Conservation (phyloP, 208 protist genomes). For the Phytomonas francai region DNA sequence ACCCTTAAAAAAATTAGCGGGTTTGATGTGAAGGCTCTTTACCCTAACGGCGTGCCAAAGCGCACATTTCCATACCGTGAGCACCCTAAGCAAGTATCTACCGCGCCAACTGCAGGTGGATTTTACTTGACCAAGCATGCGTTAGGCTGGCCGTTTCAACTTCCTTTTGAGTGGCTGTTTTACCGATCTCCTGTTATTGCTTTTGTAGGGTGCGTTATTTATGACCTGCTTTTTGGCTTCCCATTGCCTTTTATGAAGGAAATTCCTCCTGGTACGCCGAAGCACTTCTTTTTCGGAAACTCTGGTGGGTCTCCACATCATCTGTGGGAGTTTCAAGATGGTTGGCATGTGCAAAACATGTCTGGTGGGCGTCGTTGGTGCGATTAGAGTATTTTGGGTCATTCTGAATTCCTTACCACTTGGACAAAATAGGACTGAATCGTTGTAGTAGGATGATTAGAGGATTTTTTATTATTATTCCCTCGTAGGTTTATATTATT, state of each 20-base stretch:
- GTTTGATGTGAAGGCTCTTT: slow-evolving; percentile 70
- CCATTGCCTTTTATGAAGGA: slow-evolving; percentile 83
- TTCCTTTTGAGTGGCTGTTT: slow-evolving; percentile 88
- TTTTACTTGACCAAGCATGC: slow-evolving; percentile 83
- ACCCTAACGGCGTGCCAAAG: slow-evolving; percentile 81
- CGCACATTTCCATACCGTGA: slow-evolving; percentile 84
- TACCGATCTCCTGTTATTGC: slow-evolving; percentile 64
- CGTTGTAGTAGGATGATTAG: background rate
- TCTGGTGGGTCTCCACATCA: slow-evolving; percentile 72
- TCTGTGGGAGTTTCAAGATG: slow-evolving; percentile 86
- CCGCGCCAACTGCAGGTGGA: slow-evolving; percentile 71
- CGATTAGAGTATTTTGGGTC: slow-evolving; percentile 21
- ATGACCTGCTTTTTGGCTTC: slow-evolving; percentile 80
- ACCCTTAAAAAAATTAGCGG: slow-evolving; percentile 45
- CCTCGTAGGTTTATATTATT: background rate
- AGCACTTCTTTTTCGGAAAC: slow-evolving; percentile 87
- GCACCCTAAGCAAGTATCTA: slow-evolving; percentile 78
- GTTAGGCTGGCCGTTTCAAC: slow-evolving; percentile 82
- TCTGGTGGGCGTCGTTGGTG: slow-evolving; percentile 72
- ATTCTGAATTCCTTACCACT: background rate
- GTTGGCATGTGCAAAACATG: slow-evolving; percentile 86
- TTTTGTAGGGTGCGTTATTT: slow-evolving; percentile 62
- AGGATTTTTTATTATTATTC: slow-evolving; percentile 12
- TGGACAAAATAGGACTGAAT: background rate
- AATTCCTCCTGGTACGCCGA: slow-evolving; percentile 54